phyloP scores from a whole-genome alignment of 441 rosid species.

The Gossypium trilobum region DNA sequence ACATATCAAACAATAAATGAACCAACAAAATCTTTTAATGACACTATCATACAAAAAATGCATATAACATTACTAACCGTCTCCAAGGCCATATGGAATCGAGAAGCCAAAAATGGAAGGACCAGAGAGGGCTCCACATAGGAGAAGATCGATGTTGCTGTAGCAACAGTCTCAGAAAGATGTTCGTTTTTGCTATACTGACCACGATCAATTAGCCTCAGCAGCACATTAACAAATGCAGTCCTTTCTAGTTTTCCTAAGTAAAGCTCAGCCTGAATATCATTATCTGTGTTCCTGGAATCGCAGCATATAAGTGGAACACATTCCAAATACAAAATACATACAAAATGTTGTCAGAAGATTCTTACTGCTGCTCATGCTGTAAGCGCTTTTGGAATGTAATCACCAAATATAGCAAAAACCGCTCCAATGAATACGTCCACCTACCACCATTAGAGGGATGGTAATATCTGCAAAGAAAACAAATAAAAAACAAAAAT shows the following conservation, averaged over 20 bases:
- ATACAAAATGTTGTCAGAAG: constrained; percentile 18
- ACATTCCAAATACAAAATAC: constrained; percentile 18
- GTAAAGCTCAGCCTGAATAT: constrained; percentile 33
- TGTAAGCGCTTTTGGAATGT: constrained; percentile 92
- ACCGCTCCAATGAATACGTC: constrained; percentile 93
- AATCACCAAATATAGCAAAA: constrained; percentile 65
- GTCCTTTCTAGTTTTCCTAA: constrained; percentile 70
- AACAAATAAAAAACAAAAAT: constrained; percentile 16
- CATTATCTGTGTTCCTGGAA: constrained; percentile 44
- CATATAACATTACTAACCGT: constrained; percentile 65
- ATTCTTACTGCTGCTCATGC: constrained; percentile 78
- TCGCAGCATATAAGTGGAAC: constrained; percentile 22
- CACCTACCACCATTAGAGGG: constrained; percentile 99
- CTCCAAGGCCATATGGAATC: constrained; percentile 96
- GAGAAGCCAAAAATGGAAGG: constrained; percentile 87
- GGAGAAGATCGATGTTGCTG: constrained; percentile 86
- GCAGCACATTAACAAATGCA: constrained; percentile 59
- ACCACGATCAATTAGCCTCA: constrained; percentile 92
- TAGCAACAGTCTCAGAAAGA: constrained; percentile 98
- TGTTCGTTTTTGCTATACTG: constrained; percentile 98
- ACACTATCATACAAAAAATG: constrained; percentile 11
- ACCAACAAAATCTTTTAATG: constrained; percentile 6
- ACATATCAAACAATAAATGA: neutral
- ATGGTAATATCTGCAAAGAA: constrained; percentile 69
- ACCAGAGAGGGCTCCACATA: constrained; percentile 93